Conservation (phyloP, 129 eudicot species). For the Lactuca saligna region DNA sequence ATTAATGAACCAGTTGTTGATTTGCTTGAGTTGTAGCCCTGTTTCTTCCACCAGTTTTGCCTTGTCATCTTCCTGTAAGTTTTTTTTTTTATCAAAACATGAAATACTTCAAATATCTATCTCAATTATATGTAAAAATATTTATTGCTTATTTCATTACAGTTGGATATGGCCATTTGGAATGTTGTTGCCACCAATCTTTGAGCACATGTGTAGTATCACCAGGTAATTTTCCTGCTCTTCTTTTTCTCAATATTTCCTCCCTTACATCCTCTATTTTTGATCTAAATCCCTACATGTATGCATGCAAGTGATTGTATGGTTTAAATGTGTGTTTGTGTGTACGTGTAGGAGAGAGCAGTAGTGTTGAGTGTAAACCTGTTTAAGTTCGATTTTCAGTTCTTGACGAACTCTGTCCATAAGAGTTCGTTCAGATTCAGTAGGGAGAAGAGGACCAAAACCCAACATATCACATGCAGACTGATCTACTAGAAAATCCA, state of each 20-base stretch:
- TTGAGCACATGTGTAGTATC: conserved; percentile 92
- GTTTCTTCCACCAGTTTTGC: conserved; percentile 93
- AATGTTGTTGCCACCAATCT: conserved; percentile 98
- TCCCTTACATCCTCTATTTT: conserved; percentile 94
- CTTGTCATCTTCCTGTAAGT: conserved; percentile 85
- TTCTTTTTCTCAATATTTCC: conserved; percentile 83
- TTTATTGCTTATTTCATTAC: conserved; percentile 33
- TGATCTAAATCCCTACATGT: conserved; percentile 84
- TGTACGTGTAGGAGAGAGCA: too few relatives aligned
- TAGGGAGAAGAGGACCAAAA: conserved; percentile 87
- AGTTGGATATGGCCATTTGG: conserved; percentile 99
- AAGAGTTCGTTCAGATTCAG: conserved; percentile 89
- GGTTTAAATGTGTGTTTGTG: too few relatives aligned
- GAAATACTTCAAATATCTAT: not conserved
- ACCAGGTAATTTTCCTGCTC: conserved; percentile 97
- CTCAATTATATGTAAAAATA: not conserved
- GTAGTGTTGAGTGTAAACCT: conserved; percentile 40
- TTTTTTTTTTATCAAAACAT: too few relatives aligned
- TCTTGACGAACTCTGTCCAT: conserved; percentile 97
- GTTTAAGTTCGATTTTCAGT: conserved; percentile 89
- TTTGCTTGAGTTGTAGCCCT: conserved; percentile 93
- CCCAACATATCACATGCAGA: conserved; percentile 76
- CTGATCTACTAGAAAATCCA: conserved; percentile 76
- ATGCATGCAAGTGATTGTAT: not conserved
- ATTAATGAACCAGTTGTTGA: conserved; percentile 95